These are phyloP conservation scores for Fomitopsis palustris DNA, from an alignment of 1,284 basidiomycete genomes.

Conservation along the genomic window DNA sequence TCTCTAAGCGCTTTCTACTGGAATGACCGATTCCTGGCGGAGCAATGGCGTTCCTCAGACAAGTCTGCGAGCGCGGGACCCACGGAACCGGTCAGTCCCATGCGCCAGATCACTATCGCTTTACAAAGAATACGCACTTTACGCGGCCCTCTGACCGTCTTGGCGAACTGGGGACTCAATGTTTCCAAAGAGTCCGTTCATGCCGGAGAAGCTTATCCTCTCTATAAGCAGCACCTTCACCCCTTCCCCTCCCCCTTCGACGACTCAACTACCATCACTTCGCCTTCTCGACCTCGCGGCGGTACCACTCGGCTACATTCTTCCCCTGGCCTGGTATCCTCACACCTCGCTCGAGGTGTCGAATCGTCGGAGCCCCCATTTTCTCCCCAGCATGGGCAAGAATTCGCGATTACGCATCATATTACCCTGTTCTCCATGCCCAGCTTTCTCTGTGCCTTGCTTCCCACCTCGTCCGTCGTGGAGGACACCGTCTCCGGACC, in stretches of 20 bases:
- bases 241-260: conserved; percentile 40
- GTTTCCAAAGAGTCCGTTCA: conserved; percentile 21
- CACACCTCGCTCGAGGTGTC: neutral
- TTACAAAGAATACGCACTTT: conserved; percentile 48
- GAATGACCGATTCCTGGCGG: conserved; percentile 63
- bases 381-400: neutral
- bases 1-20: conserved; percentile 76
- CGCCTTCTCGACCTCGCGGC: neutral
- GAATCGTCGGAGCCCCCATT: neutral
- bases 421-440: conserved; percentile 24
- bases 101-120: conserved; percentile 44
- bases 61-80: conserved; percentile 2
- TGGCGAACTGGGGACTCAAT: conserved; percentile 66
- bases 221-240: conserved; percentile 52
- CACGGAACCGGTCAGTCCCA: conserved; percentile 27
- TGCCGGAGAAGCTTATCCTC: conserved; percentile 23
- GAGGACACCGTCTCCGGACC: conserved; percentile 23
- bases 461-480: conserved; percentile 22
- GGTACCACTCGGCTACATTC: neutral
- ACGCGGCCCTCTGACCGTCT: conserved; percentile 49
- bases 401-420: conserved; percentile 16
- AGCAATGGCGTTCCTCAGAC: conserved; percentile 41
- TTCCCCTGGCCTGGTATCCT: neutral
- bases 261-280: neutral
- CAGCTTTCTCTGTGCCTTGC: conserved; percentile 25